phyloP scores from a whole-genome alignment of 441 rosid genomes.

The Corymbia citriodora region DNA sequence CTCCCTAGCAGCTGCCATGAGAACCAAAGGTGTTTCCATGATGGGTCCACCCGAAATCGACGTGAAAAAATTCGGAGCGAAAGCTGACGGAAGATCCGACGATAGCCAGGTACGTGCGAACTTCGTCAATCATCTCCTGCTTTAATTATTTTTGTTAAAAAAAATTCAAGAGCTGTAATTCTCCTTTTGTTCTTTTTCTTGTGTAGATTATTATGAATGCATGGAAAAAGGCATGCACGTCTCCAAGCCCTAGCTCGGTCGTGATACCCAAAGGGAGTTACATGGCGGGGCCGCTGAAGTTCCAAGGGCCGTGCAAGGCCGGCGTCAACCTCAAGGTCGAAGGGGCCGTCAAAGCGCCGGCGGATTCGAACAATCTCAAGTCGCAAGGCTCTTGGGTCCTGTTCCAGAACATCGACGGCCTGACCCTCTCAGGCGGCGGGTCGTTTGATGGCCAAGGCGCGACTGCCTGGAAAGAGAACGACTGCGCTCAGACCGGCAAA shows the following conservation, averaged over 20 bases:
- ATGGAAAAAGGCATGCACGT: slow-evolving; percentile 42
- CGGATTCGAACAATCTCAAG: neutral
- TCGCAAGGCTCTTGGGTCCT: slow-evolving; percentile 30
- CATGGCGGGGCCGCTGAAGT: slow-evolving; percentile 4
- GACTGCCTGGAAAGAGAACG: slow-evolving; percentile 25
- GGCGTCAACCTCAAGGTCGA: slow-evolving; percentile 22
- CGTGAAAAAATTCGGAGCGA: neutral
- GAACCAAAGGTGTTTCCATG: neutral
- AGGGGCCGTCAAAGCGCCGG: slow-evolving; percentile 39
- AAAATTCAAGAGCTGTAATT: neutral
- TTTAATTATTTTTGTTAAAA: neutral
- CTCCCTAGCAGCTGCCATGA: neutral
- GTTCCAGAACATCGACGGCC: slow-evolving; percentile 21
- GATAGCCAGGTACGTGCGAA: neutral
- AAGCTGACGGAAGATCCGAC: neutral
- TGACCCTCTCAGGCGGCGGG: slow-evolving; percentile 44
- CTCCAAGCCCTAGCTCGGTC: slow-evolving; percentile 16
- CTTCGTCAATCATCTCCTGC: neutral
- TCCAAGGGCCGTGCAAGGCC: slow-evolving; percentile 49
- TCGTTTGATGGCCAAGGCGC: slow-evolving; percentile 55
- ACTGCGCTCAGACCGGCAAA: slow-evolving; percentile 8
- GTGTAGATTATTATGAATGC: slow-evolving; percentile 27
- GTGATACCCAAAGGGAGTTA: slow-evolving; percentile 38
- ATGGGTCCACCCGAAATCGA: neutral
- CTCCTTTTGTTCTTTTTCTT: neutral